These are phyloP conservation scores for Globisporangium orthogonon DNA, from an alignment of 352 stramenopile species.

Conservation along the genomic window DNA sequence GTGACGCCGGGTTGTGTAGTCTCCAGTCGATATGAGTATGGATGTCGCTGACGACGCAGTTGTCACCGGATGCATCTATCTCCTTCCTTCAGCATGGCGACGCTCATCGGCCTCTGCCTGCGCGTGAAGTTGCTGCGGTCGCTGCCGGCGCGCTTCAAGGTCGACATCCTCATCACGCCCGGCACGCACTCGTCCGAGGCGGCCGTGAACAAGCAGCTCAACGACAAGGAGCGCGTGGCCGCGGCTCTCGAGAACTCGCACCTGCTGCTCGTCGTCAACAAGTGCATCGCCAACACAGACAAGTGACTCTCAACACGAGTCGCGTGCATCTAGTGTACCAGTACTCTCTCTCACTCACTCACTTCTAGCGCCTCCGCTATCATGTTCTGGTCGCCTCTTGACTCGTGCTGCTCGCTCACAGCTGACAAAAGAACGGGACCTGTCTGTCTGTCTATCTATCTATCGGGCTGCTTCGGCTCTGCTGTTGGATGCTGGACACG, in stretches of 20 bases:
- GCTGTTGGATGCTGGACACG: conserved; percentile 2
- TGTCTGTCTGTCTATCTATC: not conserved
- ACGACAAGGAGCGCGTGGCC: conserved; percentile 95
- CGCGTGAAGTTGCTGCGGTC: conserved; percentile 95
- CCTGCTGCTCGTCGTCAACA: conserved; percentile 94
- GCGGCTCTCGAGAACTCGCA: conserved; percentile 96
- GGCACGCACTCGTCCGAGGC: conserved; percentile 94
- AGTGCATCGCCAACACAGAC: conserved; percentile 92
- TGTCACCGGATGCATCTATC: too few relatives aligned
- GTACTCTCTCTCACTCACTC: not conserved
- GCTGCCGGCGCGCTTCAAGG: conserved; percentile 90
- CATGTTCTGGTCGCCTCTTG: too few relatives aligned
- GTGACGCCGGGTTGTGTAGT: conserved; percentile 8
- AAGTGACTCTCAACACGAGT: conserved; percentile 25
- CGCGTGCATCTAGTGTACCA: not conserved
- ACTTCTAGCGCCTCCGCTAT: not conserved
- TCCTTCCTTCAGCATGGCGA: conserved; percentile 87
- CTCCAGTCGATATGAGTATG: too few relatives aligned
- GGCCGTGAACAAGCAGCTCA: conserved; percentile 96
- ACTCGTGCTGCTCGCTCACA: not conserved
- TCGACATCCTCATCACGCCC: conserved; percentile 91
- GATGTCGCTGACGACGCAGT: too few relatives aligned
- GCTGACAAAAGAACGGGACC: conserved; percentile 1
- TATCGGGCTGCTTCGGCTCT: too few relatives aligned
- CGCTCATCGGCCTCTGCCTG: conserved; percentile 94